Base-by-base conservation (phyloP, 164 flowering plant species). In the Dillenia suffruticosa region DNA sequence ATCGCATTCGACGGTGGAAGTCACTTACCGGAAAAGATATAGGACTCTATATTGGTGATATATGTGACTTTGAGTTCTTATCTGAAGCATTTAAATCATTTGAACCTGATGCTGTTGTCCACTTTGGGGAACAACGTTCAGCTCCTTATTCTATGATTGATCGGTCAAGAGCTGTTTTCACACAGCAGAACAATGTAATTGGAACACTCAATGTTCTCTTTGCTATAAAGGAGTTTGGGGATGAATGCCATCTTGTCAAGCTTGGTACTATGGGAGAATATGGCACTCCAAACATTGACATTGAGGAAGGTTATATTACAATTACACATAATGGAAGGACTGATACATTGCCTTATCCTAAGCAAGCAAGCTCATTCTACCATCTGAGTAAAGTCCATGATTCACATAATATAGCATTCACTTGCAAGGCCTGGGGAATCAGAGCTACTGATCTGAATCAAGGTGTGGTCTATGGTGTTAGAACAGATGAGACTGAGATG, bases 121-220 rank as follows among this genome's bases (percentile, higher is more conserved):
- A 93, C 72, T 93, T 93, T 70, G 98, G 98, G 17, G 98, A 93
- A 66, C 98, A 93, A 69, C 77, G 98, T 13, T 93, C 98, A 45
- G 97, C 98, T 11, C 98, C 98, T 14, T 93, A 88, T 77, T 93
- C 98, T 63, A 93, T 93, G 98, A 93, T 93, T 63, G 98, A 93
- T 60, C 80, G 98, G 49, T 79, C 92, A 47, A 79, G 98, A 75
- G 98, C 98, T 32, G 87, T 93, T 9, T 93, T 68, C 70, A 93
- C 98, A 8, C 98, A 93, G 74, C 70, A 89, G 0, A 93, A 93
- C 69, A 93, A 93, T 70, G 96, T 92, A 44, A 82, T 89, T 57
- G 98, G 98, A 60, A 92, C 98, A 44, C 88, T 92, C 9, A 92
- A 92, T 75, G 98, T 89, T 62, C 86, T 92, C 45, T 92, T 92